Percentiles rank a stretch among this genome's conserved stretches.
These are phyloP conservation scores for Immersiella caudata DNA, from an alignment of 495 filamentous ascomycete species.

Conservation along the genomic window DNA sequence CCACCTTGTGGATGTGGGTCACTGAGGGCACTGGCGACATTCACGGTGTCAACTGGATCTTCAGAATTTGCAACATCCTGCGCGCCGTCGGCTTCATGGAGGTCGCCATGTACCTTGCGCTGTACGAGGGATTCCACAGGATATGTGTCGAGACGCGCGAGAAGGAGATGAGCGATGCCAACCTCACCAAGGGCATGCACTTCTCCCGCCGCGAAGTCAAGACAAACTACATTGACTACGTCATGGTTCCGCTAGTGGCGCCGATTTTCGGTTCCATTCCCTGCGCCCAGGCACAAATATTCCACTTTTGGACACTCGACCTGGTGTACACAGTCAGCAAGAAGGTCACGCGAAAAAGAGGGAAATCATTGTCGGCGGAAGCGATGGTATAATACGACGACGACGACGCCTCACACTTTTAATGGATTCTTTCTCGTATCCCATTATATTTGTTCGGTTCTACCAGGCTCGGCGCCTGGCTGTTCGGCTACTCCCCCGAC, in stretches of 20 bases:
- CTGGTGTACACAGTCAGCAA: conserved; percentile 69
- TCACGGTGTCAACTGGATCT: conserved; percentile 55
- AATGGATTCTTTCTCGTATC: conserved; percentile 13
- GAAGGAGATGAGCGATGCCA: conserved; percentile 64
- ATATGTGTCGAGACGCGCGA: conserved; percentile 59
- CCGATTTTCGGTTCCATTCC: conserved; percentile 65
- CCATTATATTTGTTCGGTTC: conserved; percentile 24
- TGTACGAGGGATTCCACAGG: conserved; percentile 65
- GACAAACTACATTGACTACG: conserved; percentile 56
- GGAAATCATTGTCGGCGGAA: conserved; percentile 46
- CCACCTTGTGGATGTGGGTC: conserved; percentile 56
- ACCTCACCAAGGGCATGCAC: conserved; percentile 59
- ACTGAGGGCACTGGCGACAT: conserved; percentile 50
- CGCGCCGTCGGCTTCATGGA: conserved; percentile 60
- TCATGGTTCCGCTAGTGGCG: conserved; percentile 63
- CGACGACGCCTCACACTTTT: conserved; percentile 11
- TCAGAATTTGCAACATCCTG: conserved; percentile 58
- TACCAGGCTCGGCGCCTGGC: conserved; percentile 1
- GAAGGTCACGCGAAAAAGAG: conserved; percentile 56
- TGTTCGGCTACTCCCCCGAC: background rate
- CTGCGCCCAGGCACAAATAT: conserved; percentile 62
- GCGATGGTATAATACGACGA: conserved; percentile 44
- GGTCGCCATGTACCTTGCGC: conserved; percentile 59
- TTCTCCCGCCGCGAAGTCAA: conserved; percentile 58
- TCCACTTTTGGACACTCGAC: conserved; percentile 67